phyloP scores from a whole-genome alignment of 805 yeast genomes.

The Saccharomycopsis vini region DNA sequence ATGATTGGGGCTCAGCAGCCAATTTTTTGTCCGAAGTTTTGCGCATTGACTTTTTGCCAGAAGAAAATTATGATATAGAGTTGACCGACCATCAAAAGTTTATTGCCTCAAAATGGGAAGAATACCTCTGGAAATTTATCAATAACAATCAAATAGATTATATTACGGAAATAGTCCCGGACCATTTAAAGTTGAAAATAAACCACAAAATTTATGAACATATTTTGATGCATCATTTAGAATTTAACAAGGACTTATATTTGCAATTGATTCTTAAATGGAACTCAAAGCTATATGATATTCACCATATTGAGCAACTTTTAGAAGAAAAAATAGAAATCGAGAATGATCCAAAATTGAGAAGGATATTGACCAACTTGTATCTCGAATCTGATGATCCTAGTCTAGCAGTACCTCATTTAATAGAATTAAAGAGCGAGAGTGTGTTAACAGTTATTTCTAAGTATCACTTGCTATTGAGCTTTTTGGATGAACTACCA shows the following conservation, averaged over 20 bases:
- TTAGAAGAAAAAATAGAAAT: constrained; percentile 39
- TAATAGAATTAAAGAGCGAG: constrained; percentile 47
- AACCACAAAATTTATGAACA: constrained; percentile 35
- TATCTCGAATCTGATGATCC: constrained; percentile 53
- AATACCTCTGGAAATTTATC: constrained; percentile 48
- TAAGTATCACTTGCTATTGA: constrained; percentile 51
- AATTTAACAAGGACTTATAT: constrained; percentile 30
- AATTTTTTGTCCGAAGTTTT: constrained; percentile 37
- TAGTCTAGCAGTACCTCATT: constrained; percentile 52
- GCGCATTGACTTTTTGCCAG: constrained; percentile 19
- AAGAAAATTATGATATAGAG: constrained; percentile 20
- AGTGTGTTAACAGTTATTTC: constrained; percentile 49
- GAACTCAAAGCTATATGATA: constrained; percentile 48
- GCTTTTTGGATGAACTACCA: constrained; percentile 42
- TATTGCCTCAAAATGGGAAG: constrained; percentile 48
- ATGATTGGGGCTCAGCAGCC: constrained; percentile 51
- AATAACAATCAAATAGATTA: constrained; percentile 35
- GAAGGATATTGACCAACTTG: constrained; percentile 41
- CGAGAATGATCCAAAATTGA: constrained; percentile 27
- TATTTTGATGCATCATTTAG: constrained; percentile 39
- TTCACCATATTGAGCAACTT: constrained; percentile 32
- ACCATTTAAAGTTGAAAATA: constrained; percentile 28
- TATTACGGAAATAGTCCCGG: constrained; percentile 52
- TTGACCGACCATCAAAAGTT: constrained; percentile 19
- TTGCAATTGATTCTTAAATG: constrained; percentile 40